Conservation (phyloP, 805 yeast species). For the Ogataea sp. region DNA sequence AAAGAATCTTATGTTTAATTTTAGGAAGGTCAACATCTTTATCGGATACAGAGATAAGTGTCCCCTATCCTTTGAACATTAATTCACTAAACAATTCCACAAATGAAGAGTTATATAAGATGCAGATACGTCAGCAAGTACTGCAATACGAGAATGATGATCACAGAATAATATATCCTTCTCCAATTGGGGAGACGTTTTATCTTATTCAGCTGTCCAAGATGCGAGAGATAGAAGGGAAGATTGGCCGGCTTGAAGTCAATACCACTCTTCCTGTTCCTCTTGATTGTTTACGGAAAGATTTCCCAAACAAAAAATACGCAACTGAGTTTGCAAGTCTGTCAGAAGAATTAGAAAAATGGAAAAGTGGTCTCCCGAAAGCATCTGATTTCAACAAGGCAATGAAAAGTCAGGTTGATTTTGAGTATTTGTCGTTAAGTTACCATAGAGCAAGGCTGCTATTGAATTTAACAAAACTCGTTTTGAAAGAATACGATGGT, state of each 20-base stretch:
- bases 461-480: conserved; percentile 6
- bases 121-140: conserved; percentile 8
- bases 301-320: not conserved
- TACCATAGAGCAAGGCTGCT: conserved; percentile 10
- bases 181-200: conserved; percentile 5
- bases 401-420: conserved; percentile 6
- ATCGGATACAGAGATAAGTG: conserved; percentile 10
- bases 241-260: conserved; percentile 6
- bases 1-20: conserved; percentile 10
- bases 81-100: not conserved
- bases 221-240: conserved; percentile 7
- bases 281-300: not conserved
- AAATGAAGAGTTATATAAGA: conserved; percentile 4
- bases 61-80: conserved; percentile 7
- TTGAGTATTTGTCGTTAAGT: conserved; percentile 8
- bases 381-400: conserved; percentile 7
- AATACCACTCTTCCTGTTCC: conserved; percentile 5
- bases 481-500: conserved; percentile 2
- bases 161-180: conserved; percentile 7
- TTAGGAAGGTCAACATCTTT: conserved; percentile 10
- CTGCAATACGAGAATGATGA: conserved; percentile 6
- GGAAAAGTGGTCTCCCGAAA: conserved; percentile 6
- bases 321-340: conserved; percentile 2
- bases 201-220: conserved; percentile 9
- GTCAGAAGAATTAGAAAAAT: conserved; percentile 5